A percentile compares a stretch with the other conserved stretches of the same genome.
phyloP scores from a whole-genome alignment of 352 stramenopile species.

The Phytophthora hybrid region DNA sequence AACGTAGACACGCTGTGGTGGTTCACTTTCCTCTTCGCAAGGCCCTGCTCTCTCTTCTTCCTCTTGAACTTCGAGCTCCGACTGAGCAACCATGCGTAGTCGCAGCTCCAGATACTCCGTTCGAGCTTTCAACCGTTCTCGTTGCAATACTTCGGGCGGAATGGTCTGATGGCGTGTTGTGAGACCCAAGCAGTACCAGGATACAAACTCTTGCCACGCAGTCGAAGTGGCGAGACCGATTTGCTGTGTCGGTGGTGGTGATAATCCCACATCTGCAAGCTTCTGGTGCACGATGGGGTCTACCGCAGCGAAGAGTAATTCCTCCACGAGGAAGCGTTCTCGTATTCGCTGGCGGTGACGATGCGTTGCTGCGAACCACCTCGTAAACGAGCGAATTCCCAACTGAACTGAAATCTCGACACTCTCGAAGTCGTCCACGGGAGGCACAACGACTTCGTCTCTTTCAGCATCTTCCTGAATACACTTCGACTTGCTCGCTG shows the following conservation, averaged over 20 bases:
- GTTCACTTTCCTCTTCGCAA: slow-evolving; percentile 24
- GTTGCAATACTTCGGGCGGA: slow-evolving; percentile 30
- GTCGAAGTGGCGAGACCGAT: slow-evolving; percentile 34
- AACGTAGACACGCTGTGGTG: slow-evolving; percentile 45
- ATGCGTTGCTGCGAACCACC: slow-evolving; percentile 61
- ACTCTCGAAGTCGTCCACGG: slow-evolving; percentile 54
- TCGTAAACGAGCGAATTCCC: slow-evolving; percentile 56
- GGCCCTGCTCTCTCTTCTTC: slow-evolving; percentile 36
- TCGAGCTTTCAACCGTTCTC: slow-evolving; percentile 46
- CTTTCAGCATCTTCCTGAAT: slow-evolving; percentile 46
- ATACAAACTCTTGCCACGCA: slow-evolving; percentile 56
- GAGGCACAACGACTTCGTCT: slow-evolving; percentile 53
- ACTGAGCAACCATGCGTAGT: slow-evolving; percentile 33
- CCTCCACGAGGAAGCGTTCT: slow-evolving; percentile 64
- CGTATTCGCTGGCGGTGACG: slow-evolving; percentile 57
- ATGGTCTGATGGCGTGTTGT: slow-evolving; percentile 34
- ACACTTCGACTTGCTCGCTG: slow-evolving; percentile 60
- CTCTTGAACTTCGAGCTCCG: slow-evolving; percentile 44
- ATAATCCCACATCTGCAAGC: slow-evolving; percentile 40
- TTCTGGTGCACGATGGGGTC: slow-evolving; percentile 52
- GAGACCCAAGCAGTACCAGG: slow-evolving; percentile 63
- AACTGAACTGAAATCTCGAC: slow-evolving; percentile 55
- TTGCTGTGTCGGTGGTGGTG: slow-evolving; percentile 32
- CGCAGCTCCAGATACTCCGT: slow-evolving; percentile 49
- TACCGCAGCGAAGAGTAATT: slow-evolving; percentile 61